Conservation (phyloP, 257 asterid genomes). For the Solanum okadae region DNA sequence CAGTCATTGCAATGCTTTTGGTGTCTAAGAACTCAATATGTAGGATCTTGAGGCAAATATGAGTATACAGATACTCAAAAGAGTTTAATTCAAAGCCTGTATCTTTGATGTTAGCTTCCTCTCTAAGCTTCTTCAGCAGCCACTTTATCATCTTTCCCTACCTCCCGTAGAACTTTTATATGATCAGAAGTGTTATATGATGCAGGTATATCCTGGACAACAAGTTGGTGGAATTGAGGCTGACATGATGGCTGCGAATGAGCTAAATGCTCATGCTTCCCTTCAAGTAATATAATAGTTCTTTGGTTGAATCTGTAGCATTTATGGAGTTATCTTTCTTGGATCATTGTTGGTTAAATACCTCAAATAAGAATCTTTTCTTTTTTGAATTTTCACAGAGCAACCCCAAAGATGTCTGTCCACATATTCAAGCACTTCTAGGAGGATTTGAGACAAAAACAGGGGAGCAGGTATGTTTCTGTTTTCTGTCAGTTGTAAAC, state of each 20-base stretch:
- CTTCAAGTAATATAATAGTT: slow-evolving; percentile 49
- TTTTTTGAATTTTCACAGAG: slow-evolving; percentile 28
- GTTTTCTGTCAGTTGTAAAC: background rate
- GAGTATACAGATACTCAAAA: background rate
- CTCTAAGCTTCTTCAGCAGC: background rate
- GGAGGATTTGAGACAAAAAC: slow-evolving; percentile 96
- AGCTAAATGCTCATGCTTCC: slow-evolving; percentile 75
- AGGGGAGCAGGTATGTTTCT: slow-evolving; percentile 73
- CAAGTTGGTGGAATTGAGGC: slow-evolving; percentile 88
- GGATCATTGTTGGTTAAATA: background rate
- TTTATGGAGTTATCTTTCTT: background rate
- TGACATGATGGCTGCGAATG: slow-evolving; percentile 93
- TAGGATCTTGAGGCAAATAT: background rate
- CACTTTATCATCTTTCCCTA: background rate
- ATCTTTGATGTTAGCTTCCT: background rate
- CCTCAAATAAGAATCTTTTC: background rate
- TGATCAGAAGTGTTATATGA: background rate
- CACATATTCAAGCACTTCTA: slow-evolving; percentile 65
- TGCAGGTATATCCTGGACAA: slow-evolving; percentile 94
- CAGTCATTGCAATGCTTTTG: background rate
- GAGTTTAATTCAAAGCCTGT: background rate
- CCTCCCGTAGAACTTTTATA: background rate
- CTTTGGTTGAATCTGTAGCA: background rate
- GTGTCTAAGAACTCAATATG: background rate
- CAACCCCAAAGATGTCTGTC: slow-evolving; percentile 34